Conservation (phyloP, 1,284 basidiomycete species). For the Cutaneotrichosporon sp. region DNA sequence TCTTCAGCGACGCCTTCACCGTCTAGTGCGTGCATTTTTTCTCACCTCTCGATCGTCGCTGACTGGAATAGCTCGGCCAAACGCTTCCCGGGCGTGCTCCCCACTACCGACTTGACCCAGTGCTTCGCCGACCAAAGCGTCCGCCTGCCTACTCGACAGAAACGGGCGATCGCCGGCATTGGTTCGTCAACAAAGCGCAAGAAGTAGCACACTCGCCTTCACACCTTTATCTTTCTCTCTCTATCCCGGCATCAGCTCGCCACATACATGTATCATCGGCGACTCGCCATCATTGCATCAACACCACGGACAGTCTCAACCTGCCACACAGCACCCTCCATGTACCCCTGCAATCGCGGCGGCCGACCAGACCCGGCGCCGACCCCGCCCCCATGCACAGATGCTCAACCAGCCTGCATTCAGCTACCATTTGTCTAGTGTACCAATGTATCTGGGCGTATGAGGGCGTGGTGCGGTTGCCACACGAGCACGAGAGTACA, state of each 20-base stretch:
- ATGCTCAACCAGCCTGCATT: background rate
- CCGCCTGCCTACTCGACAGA: constrained; percentile 66
- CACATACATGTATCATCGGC: background rate
- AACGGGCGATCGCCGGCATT: constrained; percentile 13
- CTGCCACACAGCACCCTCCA: background rate
- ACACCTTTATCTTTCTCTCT: background rate
- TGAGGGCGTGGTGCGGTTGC: no score
- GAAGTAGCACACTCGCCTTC: constrained; percentile 8
- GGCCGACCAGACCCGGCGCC: background rate
- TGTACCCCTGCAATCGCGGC: background rate
- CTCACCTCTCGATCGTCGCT: background rate
- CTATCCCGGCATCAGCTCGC: background rate
- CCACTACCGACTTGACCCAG: constrained; percentile 84
- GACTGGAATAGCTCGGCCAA: constrained; percentile 68
- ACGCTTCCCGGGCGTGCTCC: constrained; percentile 89
- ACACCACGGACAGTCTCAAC: background rate
- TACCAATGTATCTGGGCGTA: background rate
- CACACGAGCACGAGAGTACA: no score
- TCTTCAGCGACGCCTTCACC: constrained; percentile 84
- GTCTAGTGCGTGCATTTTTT: constrained; percentile 61
- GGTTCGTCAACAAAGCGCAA: constrained; percentile 14
- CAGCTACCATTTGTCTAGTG: background rate
- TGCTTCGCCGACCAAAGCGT: constrained; percentile 89
- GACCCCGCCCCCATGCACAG: background rate
- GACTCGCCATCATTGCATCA: background rate